A percentile compares a stretch with the other conserved stretches of the same genome.
These are phyloP conservation scores for Colletotrichum trifolii DNA, from an alignment of 2,329 filamentous ascomycete species.

Conservation along the genomic window DNA sequence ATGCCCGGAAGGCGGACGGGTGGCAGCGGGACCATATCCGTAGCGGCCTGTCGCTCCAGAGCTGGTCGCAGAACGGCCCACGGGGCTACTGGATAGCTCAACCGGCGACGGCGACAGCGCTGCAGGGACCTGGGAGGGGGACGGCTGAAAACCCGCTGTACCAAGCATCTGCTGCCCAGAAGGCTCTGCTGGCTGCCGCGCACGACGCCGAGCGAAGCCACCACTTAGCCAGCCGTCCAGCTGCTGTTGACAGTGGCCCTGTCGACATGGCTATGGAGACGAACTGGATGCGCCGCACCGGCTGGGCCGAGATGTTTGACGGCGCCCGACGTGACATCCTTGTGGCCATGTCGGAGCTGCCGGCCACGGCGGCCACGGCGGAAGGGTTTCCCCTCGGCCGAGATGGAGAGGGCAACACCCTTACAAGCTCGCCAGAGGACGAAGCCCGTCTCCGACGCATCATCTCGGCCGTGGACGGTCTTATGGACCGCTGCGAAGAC, in stretches of 20 bases:
- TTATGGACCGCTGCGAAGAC: conserved; percentile 4
- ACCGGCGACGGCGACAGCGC: background rate
- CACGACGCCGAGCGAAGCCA: conserved; percentile 1
- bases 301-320: conserved; percentile 7
- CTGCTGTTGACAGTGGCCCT: background rate
- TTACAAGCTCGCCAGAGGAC: background rate
- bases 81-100: no score
- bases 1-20: no score
- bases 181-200: conserved; percentile 9
- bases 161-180: background rate
- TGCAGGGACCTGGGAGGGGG: background rate
- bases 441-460: background rate
- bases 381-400: no score
- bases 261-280: conserved; percentile 2
- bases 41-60: no score
- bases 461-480: background rate
- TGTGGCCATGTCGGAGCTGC: conserved; percentile 4
- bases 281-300: conserved; percentile 4
- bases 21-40: no score
- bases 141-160: background rate
- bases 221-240: background rate
- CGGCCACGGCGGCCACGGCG: background rate
- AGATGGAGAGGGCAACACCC: background rate
- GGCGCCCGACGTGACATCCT: conserved; percentile 1
- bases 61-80: no score